Evolutionary conservation across 495 filamentous ascomycete genomes (phyloP).

Genomic region (Neohortaea acidophila): DNA sequence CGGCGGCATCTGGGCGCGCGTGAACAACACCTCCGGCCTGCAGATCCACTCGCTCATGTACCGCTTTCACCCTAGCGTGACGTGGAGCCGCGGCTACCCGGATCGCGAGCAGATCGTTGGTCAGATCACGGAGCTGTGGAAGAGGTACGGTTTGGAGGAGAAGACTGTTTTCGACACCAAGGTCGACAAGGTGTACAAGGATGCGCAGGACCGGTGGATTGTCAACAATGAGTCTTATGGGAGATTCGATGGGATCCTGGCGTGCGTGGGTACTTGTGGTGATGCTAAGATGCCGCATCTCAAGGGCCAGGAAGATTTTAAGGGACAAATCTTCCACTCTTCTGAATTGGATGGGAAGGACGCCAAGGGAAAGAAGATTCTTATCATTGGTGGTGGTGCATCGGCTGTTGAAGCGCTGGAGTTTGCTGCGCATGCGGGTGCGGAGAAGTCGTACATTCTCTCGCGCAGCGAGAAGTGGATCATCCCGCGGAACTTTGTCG

Average conservation of each 20-base stretch:
- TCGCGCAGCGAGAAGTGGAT: conserved; percentile 75
- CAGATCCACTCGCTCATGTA: conserved; percentile 83
- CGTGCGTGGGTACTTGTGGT: conserved; percentile 64
- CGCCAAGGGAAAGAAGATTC: conserved; percentile 54
- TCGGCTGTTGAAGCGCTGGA: conserved; percentile 74
- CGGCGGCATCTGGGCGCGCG: conserved; percentile 75
- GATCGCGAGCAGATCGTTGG: conserved; percentile 55
- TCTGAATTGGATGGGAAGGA: conserved; percentile 55
- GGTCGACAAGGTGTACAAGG: conserved; percentile 53
- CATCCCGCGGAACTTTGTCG: conserved; percentile 61
- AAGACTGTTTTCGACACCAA: conserved; percentile 56
- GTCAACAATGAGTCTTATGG: conserved; percentile 57
- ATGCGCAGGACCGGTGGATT: conserved; percentile 58
- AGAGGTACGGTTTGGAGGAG: conserved; percentile 53
- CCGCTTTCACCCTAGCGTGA: conserved; percentile 67
- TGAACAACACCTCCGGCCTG: conserved; percentile 68
- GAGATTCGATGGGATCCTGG: conserved; percentile 61
- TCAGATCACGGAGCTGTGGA: conserved; percentile 58
- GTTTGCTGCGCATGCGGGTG: conserved; percentile 53
- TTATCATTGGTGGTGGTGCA: conserved; percentile 66
- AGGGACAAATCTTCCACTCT: conserved; percentile 56
- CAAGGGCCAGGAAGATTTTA: conserved; percentile 49
- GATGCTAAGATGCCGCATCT: conserved; percentile 57
- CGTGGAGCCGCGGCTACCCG: conserved; percentile 61
- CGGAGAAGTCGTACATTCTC: conserved; percentile 53